Evolutionary conservation across 2,329 filamentous ascomycete species (phyloP), one percentile per base, ranked within the genome.

Genomic region (Camptophora hylomeconis): DNA sequence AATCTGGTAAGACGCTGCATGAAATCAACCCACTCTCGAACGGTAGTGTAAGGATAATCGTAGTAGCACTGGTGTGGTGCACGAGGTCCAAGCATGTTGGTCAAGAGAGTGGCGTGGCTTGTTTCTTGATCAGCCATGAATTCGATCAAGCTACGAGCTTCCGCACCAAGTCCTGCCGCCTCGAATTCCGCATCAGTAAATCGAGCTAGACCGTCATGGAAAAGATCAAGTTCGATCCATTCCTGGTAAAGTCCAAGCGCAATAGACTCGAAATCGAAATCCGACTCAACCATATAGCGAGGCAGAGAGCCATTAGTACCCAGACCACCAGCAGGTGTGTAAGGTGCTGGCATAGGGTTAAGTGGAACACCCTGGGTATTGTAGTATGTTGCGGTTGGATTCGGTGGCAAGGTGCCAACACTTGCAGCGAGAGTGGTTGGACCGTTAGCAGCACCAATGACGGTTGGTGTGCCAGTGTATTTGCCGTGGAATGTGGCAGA

Each of bases 211-310:
- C 77, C 80, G 47, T 78, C 73, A 51, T 80, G 74, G 65, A 89
- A 89, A 9, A 83, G 64, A 48, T 89, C 82, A 1, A 89, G 63
- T 55, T 89, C 80, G 30, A 87, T 83, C 68, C 72, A 89, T 53
- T 89, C 81, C 45, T 84, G 77, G 48, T 87, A 86, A 0, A 87
- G 60, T 8, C 69, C 79, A 8, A 89, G 61, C 1, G 73, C 67
- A 37, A 89, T 64, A 0, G 79, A 84, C 49, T 87, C 67, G 49
- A 77, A 89, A 52, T 89, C 82, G 47, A 84, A 89, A 46, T 92
- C 82, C 20, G 10, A 29, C 13, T 25, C 12, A 17, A 17, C 18
- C 12, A 18, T 26, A 26, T 11, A 15, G 19, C 19, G n/a, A 7
- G 21, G 11, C 28, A 23, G 13, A 18, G 18, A n/a, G 7, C 26